Conservation (phyloP, 495 filamentous ascomycete species). For the Neurospora intermedia region DNA sequence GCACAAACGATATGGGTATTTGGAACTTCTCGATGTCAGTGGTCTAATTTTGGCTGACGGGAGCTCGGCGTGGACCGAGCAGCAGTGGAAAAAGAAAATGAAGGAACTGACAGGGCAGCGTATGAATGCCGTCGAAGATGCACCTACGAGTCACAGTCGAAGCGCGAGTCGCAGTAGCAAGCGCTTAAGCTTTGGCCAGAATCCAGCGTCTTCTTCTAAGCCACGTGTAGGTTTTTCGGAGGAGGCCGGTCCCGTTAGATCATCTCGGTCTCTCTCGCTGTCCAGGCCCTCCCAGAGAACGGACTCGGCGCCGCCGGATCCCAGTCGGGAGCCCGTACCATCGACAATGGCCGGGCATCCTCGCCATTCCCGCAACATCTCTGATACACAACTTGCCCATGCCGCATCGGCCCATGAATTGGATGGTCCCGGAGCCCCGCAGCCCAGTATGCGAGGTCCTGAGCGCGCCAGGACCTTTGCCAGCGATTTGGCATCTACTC, state of each 20-base stretch:
- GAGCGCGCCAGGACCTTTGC: constrained; percentile 23
- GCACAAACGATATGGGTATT: constrained; percentile 76
- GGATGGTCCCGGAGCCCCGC: constrained; percentile 12
- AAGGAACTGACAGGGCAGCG: constrained; percentile 83
- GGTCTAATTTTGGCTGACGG: constrained; percentile 66
- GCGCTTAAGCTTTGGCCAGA: constrained; percentile 51
- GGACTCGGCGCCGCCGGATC: constrained; percentile 34
- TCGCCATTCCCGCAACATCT: constrained; percentile 29
- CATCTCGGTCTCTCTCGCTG: constrained; percentile 42
- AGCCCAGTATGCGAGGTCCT: constrained; percentile 14
- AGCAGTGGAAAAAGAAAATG: constrained; percentile 80
- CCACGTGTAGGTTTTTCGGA: constrained; percentile 56
- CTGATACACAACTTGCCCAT: constrained; percentile 23
- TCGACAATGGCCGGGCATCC: constrained; percentile 31
- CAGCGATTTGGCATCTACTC: constrained; percentile 33
- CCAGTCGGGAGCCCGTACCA: constrained; percentile 30
- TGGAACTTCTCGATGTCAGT: constrained; percentile 79
- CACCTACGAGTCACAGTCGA: constrained; percentile 42
- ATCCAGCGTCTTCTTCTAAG: constrained; percentile 21
- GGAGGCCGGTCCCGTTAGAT: constrained; percentile 41
- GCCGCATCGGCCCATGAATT: background rate
- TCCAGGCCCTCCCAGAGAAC: constrained; percentile 31
- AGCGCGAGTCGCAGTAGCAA: constrained; percentile 49
- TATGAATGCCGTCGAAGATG: constrained; percentile 47
- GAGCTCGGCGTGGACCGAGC: constrained; percentile 69